Evolutionary conservation across 345 rosid genomes (phyloP).

Genomic region (Brassica juncea): DNA sequence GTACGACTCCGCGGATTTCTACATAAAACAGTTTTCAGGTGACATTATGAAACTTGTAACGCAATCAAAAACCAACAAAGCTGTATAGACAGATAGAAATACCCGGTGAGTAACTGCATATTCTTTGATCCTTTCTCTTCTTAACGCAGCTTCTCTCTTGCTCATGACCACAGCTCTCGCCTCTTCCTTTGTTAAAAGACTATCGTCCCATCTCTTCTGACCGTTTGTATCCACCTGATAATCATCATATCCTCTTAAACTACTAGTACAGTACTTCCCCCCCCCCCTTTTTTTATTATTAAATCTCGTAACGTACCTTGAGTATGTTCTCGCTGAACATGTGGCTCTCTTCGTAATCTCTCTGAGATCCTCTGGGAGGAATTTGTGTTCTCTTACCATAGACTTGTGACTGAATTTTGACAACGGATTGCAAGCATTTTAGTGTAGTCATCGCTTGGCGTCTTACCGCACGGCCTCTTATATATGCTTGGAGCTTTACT

Average conservation of each 20-base stretch:
- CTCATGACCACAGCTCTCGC: constrained; percentile 59
- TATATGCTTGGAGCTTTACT: constrained; percentile 89
- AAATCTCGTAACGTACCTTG: constrained; percentile 59
- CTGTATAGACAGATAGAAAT: constrained; percentile 13
- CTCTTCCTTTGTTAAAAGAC: constrained; percentile 78
- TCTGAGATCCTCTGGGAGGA: constrained; percentile 39
- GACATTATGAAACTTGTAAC: constrained; percentile 14
- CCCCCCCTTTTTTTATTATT: too few species aligned
- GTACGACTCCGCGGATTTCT: constrained; percentile 87
- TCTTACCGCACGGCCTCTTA: constrained; percentile 81
- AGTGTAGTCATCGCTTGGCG: constrained; percentile 80
- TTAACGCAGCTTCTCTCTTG: constrained; percentile 72
- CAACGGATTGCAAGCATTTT: constrained; percentile 81
- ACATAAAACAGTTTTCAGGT: constrained; percentile 2
- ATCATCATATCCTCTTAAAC: background rate
- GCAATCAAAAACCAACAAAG: background rate
- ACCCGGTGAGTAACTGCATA: constrained; percentile 73
- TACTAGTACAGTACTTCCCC: background rate
- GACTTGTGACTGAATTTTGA: constrained; percentile 75
- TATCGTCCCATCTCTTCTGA: constrained; percentile 82
- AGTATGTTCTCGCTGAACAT: constrained; percentile 57
- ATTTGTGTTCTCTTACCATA: constrained; percentile 56
- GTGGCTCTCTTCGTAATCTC: constrained; percentile 49
- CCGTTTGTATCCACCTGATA: constrained; percentile 67
- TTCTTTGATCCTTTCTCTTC: constrained; percentile 70